Evolutionary conservation across 73 alveolate genomes (phyloP).

Genomic region (Uronychia binucleata): DNA sequence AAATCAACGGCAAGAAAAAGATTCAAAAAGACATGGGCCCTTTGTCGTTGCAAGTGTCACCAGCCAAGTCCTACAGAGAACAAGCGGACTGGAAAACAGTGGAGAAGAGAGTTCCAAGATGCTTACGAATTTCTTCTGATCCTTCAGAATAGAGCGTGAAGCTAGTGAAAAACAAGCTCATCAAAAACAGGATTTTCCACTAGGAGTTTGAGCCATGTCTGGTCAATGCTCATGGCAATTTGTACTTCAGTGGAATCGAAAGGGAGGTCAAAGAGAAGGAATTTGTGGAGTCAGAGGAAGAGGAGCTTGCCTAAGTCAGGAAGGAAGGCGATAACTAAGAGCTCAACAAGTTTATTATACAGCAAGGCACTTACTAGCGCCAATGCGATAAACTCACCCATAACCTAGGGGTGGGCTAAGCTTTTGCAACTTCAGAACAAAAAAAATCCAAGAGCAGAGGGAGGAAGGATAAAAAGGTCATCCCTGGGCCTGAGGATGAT

Average conservation of each 20-base stretch:
- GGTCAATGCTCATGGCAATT: neutral
- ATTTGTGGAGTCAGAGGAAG: neutral
- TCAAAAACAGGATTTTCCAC: neutral
- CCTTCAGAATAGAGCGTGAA: neutral
- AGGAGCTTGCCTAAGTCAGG: neutral
- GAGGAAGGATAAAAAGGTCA: neutral
- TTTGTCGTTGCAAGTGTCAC: too few species aligned
- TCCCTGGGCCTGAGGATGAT: neutral
- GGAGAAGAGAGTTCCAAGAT: too few species aligned
- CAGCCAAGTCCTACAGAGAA: too few species aligned
- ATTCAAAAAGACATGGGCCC: too few species aligned
- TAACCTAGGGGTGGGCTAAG: neutral
- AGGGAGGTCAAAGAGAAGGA: neutral
- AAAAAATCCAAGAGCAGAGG: too few species aligned
- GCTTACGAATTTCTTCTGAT: neutral
- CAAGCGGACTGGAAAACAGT: too few species aligned
- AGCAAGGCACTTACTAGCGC: neutral
- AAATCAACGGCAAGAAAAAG: too few species aligned
- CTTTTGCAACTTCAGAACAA: neutral
- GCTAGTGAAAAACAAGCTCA: neutral
- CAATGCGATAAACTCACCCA: neutral
- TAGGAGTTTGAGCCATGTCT: neutral
- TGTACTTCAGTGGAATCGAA: neutral
- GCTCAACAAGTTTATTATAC: neutral
- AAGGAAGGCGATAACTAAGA: neutral